Evolutionary conservation across 768 basidiomycete species (phyloP), one percentile per base, ranked within the genome.

Genomic region (Boletus rex-veris): DNA sequence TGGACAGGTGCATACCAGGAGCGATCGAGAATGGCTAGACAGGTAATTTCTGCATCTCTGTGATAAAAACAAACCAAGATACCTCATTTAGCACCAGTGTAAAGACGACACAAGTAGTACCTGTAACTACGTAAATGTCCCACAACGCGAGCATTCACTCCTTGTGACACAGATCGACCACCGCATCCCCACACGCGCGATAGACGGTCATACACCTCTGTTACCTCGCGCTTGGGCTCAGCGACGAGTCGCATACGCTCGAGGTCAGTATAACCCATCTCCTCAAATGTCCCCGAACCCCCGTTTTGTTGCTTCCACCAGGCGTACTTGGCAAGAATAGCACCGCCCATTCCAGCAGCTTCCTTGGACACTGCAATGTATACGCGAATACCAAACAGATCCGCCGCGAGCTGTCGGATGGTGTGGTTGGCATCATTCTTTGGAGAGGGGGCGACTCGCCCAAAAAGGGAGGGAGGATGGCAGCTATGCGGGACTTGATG

Each of bases 401-500:
- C 53, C 1, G 53, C 53, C 2, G 37, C 53, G 30, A 54, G 53
- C 30, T 53, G 53, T 5, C 50, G 49, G 41, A 54, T 54, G 14
- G 53, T 52, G 16, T 44, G 49, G 42, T 54, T 54, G 28, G 53
- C 42, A 54, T 26, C 53, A 54, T 21, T 15, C 53, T 36, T 30
- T 39, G 49, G 15, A 54, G 42, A 8, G 53, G 50, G 5, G 50
- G 53, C 3, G 53, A 52, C 48, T 54, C 24, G n/a, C n/a, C n/a
- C n/a, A n/a, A n/a, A n/a, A n/a, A n/a, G 41, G 41, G 48, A 0
- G 49, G 53, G 37, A 54, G 53, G 30, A 54, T 44, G 36, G 53
- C 41, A 3, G 50, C 42, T 2, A 54, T 52, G 53, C 53, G 53
- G 28, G 53, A 54, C 36, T 54, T 54, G 42, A 54, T 54, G 50